Evolutionary conservation across 352 stramenopile genomes (phyloP).

Genomic region (Pythium rishiriense): DNA sequence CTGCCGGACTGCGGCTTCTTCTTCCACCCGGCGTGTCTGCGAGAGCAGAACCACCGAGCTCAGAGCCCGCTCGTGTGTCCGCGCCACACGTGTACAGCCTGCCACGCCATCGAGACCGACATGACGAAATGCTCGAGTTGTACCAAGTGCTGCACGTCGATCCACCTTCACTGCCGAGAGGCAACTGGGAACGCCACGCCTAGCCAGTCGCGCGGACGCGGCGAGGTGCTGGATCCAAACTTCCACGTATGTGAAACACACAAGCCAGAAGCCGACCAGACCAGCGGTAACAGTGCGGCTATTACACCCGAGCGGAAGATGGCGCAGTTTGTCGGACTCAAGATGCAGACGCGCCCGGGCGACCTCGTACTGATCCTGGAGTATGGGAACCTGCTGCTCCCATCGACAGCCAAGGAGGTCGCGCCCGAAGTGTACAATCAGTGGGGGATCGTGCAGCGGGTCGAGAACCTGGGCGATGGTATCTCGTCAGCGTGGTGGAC

Average conservation of each 20-base stretch:
- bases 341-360: slow-evolving; percentile 38
- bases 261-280: slow-evolving; percentile 1
- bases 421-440: slow-evolving; percentile 49
- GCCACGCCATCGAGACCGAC: slow-evolving; percentile 46
- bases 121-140: slow-evolving; percentile 57
- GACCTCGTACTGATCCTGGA: slow-evolving; percentile 74
- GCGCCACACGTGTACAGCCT: slow-evolving; percentile 56
- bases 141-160: slow-evolving; percentile 46
- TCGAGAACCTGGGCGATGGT: slow-evolving; percentile 45
- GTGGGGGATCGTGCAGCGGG: slow-evolving; percentile 55
- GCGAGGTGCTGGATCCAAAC: slow-evolving; percentile 26
- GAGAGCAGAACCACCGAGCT: slow-evolving; percentile 11
- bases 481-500: slow-evolving; percentile 36
- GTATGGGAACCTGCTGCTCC: slow-evolving; percentile 60
- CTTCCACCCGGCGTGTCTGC: slow-evolving; percentile 53
- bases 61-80: slow-evolving; percentile 50
- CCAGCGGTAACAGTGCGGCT: not conserved
- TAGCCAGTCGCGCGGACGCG: slow-evolving; percentile 4
- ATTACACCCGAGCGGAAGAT: slow-evolving; percentile 9
- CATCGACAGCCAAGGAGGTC: slow-evolving; percentile 33
- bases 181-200: not conserved
- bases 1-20: slow-evolving; percentile 59
- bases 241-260: slow-evolving; percentile 53
- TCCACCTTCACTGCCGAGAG: slow-evolving; percentile 49
- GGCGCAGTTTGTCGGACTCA: slow-evolving; percentile 27